These are phyloP conservation scores for Microglena sp. DNA, from an alignment of 139 green algal genomes.

Conservation along the genomic window DNA sequence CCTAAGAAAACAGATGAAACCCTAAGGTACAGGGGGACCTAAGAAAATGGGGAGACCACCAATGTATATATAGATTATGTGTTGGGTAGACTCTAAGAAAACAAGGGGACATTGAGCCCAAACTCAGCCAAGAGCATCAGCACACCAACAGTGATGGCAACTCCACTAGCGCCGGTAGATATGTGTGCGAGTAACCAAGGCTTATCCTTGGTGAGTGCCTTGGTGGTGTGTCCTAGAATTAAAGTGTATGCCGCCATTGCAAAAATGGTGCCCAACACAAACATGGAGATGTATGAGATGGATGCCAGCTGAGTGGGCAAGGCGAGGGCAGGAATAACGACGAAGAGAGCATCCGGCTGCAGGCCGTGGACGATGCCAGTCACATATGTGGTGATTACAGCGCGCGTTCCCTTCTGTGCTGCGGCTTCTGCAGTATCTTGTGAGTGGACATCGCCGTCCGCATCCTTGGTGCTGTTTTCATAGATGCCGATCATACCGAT, in stretches of 20 bases:
- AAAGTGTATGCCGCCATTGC: constrained; percentile 94
- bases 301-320: constrained; percentile 83
- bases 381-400: constrained; percentile 61
- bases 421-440: too few species aligned
- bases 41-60: too few species aligned
- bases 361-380: constrained; percentile 95
- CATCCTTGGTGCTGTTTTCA: too few species aligned
- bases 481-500: constrained; percentile 87
- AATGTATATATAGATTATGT: too few species aligned
- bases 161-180: constrained; percentile 41
- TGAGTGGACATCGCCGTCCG: too few species aligned
- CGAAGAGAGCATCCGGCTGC: constrained; percentile 93
- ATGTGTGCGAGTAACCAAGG: constrained; percentile 60
- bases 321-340: constrained; percentile 90
- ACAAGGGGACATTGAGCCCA: constrained; percentile 58
- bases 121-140: constrained; percentile 49
- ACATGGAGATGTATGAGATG: constrained; percentile 84
- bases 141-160: constrained; percentile 60
- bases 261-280: constrained; percentile 88
- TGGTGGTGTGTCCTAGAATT: constrained; percentile 58
- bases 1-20: too few species aligned
- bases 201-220: constrained; percentile 55
- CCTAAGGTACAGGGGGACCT: too few species aligned
- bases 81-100: too few species aligned
- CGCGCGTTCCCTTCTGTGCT: too few species aligned